Evolutionary conservation across 2,329 filamentous ascomycete genomes (phyloP), one percentile per base, ranked within the genome.

Genomic region (Xylariaceae sp.): DNA sequence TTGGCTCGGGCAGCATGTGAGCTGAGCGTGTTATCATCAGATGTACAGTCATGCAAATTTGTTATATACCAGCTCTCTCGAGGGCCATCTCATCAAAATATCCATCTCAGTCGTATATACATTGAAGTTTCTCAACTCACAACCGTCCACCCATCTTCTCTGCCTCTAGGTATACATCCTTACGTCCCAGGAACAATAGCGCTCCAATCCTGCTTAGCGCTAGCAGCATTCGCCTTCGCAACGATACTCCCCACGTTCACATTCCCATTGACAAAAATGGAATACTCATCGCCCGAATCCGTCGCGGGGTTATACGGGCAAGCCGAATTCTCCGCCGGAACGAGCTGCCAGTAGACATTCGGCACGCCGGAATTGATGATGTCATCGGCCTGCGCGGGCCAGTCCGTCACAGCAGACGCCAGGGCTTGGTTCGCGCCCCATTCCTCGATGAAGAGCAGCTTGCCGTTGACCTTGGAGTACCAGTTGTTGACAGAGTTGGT

Each of bases 351-450:
- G 54, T 66, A 65, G 40, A 64, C 11, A 45, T 49, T 55, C 6
- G 63, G 63, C 8, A 65, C 32, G 22, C 58, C 59, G 38, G 32
- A 56, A n/a, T 49, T 52, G 48, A 61, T 60, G 53, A 66, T 59
- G 23, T 61, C 56, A 23, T 42, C 50, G 22, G 56, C 53, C 44
- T 65, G 58, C 25, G 56, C 50, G 6, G 53, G 49, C 38, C 62
- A 59, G 42, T 58, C 58, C 6, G 47, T 45, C 39, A 36, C 35
- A 4, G 45, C 44, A 48, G 73, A 67, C 39, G 67, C 68, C 27
- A 71, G 65, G 2, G 68, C 69, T 0, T 72, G 72, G 48, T 76
- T 74, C 66, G 76, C 70, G 20, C 59, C 58, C 59, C 62, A 64
- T 38, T 63, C 61, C 46, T 64, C 61, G 11, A 64, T 44, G 45